A percentile compares a stretch with the other conserved stretches of the same genome.
These are phyloP conservation scores for Apostasia ramifera DNA, from an alignment of 106 monocot species.

Conservation along the genomic window DNA sequence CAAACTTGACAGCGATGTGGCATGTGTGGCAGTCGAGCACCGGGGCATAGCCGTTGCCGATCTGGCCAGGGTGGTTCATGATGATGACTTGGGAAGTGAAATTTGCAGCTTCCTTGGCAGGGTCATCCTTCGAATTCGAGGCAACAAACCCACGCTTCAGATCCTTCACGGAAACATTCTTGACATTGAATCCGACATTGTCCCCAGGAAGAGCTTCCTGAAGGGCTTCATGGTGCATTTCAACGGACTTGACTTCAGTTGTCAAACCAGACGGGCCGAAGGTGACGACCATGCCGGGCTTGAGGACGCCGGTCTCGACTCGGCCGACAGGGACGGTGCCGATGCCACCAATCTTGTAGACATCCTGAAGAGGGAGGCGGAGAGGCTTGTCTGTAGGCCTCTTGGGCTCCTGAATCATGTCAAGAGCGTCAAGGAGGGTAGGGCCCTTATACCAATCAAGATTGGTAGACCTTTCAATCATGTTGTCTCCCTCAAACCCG, in stretches of 20 bases:
- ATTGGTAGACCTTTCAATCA: conserved; percentile 65
- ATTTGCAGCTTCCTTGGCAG: conserved; percentile 40
- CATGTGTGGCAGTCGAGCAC: conserved; percentile 47
- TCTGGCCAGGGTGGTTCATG: conserved; percentile 44
- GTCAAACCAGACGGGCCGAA: conserved; percentile 47
- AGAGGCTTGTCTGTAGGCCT: conserved; percentile 43
- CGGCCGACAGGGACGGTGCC: conserved; percentile 46
- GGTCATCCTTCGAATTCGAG: conserved; percentile 61
- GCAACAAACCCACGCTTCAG: conserved; percentile 61
- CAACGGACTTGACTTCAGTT: conserved; percentile 62
- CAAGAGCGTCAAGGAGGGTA: conserved; percentile 52
- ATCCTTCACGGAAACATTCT: conserved; percentile 67
- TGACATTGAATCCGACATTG: conserved; percentile 67
- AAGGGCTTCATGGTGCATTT: conserved; percentile 65
- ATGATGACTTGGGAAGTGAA: conserved; percentile 39
- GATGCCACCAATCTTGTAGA: conserved; percentile 70
- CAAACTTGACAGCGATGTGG: conserved; percentile 45
- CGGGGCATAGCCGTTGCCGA: conserved; percentile 44
- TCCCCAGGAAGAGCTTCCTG: conserved; percentile 50
- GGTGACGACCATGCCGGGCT: conserved; percentile 51
- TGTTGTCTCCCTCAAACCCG: conserved; percentile 47
- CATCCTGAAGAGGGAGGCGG: conserved; percentile 57
- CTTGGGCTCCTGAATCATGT: conserved; percentile 49
- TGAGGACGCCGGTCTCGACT: conserved; percentile 29
- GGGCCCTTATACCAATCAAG: conserved; percentile 79